These are phyloP conservation scores for Lipomyces anomalus DNA, from an alignment of 805 yeast genomes.

Conservation along the genomic window DNA sequence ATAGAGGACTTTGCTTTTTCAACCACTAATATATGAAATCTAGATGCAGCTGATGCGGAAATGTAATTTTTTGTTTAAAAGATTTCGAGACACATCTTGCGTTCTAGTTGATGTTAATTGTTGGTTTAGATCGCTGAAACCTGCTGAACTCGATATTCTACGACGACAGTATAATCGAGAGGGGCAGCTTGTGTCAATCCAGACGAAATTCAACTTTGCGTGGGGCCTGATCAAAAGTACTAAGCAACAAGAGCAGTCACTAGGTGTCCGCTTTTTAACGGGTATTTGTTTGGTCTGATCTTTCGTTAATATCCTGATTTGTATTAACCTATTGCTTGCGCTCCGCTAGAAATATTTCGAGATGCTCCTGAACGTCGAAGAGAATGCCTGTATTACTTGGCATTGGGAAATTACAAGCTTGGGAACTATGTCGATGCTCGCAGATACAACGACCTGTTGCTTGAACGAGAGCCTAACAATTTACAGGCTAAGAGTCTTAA, in stretches of 20 bases:
- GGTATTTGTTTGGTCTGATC: conserved; percentile 33
- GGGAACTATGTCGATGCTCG: conserved; percentile 85
- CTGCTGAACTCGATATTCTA: conserved; percentile 63
- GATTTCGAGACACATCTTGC: background rate
- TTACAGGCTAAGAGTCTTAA: conserved; percentile 67
- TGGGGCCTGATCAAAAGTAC: conserved; percentile 88
- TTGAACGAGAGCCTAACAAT: conserved; percentile 78
- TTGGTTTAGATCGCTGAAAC: conserved; percentile 13
- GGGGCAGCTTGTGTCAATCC: conserved; percentile 71
- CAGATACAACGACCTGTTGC: conserved; percentile 72
- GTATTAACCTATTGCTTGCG: background rate
- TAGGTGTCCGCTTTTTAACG: conserved; percentile 72
- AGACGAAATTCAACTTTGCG: conserved; percentile 86
- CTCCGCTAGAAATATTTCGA: conserved; percentile 42
- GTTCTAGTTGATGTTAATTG: background rate
- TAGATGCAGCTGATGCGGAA: conserved; percentile 29
- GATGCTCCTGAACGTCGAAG: conserved; percentile 78
- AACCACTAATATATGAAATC: background rate
- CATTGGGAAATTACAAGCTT: conserved; percentile 80
- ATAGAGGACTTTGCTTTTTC: background rate
- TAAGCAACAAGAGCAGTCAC: conserved; percentile 56
- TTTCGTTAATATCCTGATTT: conserved; percentile 13
- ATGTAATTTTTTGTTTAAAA: conserved; percentile 13
- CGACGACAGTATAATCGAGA: conserved; percentile 74
- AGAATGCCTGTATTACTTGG: conserved; percentile 81